phyloP scores from a whole-genome alignment of 192 early-diverging fungal genomes.

The Pilaira anomala region DNA sequence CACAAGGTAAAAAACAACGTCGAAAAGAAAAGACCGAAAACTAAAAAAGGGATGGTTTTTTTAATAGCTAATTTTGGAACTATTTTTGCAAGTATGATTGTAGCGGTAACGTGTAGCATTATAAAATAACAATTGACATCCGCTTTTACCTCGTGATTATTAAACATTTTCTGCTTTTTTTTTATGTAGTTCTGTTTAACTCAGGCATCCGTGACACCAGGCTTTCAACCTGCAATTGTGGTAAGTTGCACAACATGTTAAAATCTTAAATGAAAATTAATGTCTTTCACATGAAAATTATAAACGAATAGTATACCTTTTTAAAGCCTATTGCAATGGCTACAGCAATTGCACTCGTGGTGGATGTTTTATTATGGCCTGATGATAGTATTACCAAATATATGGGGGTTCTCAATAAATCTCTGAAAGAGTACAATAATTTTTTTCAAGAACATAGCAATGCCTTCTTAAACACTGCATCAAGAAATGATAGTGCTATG shows the following conservation, averaged over 20 bases:
- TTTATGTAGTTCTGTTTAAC: conserved; percentile 27
- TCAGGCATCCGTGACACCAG: conserved; percentile 15
- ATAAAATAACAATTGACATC: no score
- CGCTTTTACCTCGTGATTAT: neutral
- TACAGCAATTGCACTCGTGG: conserved; percentile 17
- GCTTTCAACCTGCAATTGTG: conserved; percentile 17
- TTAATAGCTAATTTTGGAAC: conserved; percentile 27
- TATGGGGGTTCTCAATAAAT: conserved; percentile 12
- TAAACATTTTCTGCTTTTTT: neutral
- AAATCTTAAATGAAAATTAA: no score
- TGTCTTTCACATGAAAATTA: neutral
- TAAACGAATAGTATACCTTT: conserved; percentile 24
- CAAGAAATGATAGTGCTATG: neutral
- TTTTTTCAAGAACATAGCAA: conserved; percentile 22
- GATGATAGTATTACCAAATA: conserved; percentile 33
- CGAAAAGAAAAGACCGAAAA: neutral
- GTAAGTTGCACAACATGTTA: conserved; percentile 14
- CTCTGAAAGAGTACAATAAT: conserved; percentile 10
- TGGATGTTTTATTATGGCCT: conserved; percentile 31
- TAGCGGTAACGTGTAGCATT: conserved; percentile 13
- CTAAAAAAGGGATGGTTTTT: neutral
- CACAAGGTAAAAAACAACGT: conserved; percentile 20
- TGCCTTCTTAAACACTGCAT: conserved; percentile 18
- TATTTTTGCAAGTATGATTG: conserved; percentile 26
- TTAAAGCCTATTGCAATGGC: conserved; percentile 27